These are phyloP conservation scores for Ophiostoma sp. DNA, from an alignment of 2,329 filamentous ascomycete species.

Conservation along the genomic window DNA sequence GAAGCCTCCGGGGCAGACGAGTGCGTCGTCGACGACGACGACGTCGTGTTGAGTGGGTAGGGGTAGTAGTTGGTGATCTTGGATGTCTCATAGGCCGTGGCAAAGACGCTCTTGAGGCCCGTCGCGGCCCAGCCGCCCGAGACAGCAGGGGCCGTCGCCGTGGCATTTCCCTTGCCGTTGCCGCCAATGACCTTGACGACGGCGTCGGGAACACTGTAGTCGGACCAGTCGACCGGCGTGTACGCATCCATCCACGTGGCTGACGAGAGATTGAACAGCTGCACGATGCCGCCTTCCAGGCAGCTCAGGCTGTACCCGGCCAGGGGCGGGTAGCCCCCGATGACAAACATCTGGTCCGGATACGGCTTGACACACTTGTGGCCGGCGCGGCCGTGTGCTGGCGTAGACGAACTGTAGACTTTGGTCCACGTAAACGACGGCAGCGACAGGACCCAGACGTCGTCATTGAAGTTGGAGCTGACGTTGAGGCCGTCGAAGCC, in stretches of 20 bases:
- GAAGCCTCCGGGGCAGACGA: slow-evolving; percentile 25
- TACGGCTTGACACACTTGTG: slow-evolving; percentile 72
- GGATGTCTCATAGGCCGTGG: slow-evolving; percentile 47
- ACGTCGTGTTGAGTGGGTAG: slow-evolving; percentile 41
- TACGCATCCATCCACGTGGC: slow-evolving; percentile 66
- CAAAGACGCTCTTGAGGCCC: slow-evolving; percentile 50
- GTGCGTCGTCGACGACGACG: slow-evolving; percentile 28
- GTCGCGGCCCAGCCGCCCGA: slow-evolving; percentile 48
- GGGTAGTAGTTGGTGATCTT: slow-evolving; percentile 59
- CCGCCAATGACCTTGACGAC: slow-evolving; percentile 66
- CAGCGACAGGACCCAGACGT: slow-evolving; percentile 75
- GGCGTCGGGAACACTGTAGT: slow-evolving; percentile 64
- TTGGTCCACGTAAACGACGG: slow-evolving; percentile 76
- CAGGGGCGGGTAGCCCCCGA: slow-evolving; percentile 58
- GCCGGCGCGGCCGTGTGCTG: slow-evolving; percentile 57
- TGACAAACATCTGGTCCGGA: slow-evolving; percentile 72
- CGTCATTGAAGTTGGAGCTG: slow-evolving; percentile 47
- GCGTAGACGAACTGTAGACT: slow-evolving; percentile 40
- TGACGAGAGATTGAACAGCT: slow-evolving; percentile 68
- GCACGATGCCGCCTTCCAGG: slow-evolving; percentile 48
- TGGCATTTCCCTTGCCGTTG: slow-evolving; percentile 61
- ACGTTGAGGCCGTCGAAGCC: slow-evolving; percentile 57
- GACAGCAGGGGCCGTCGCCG: slow-evolving; percentile 56
- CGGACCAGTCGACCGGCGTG: slow-evolving; percentile 54
- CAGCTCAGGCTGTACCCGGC: slow-evolving; percentile 37